These are phyloP conservation scores for Skeletonema marinoi DNA, from an alignment of 108 stramenopile genomes.

Conservation along the genomic window DNA sequence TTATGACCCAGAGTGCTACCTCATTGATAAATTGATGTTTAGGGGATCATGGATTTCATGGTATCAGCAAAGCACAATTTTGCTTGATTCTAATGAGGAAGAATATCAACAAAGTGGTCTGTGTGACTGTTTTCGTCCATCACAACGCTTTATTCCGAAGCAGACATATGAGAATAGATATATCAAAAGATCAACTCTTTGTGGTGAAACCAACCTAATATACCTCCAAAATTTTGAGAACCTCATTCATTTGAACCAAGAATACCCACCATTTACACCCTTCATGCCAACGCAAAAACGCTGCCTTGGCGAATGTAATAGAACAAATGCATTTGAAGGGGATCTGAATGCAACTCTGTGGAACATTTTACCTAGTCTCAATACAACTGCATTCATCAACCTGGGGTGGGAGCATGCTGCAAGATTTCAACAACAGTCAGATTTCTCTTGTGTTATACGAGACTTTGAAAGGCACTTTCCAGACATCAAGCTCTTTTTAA, in stretches of 20 bases:
- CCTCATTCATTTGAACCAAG: not conserved
- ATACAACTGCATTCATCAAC: slow-evolving; percentile 9
- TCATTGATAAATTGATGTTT: not conserved
- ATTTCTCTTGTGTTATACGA: not conserved
- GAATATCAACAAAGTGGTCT: not conserved
- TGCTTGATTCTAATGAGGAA: not conserved
- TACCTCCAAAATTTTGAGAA: slow-evolving; percentile 7
- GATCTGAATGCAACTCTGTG: slow-evolving; percentile 15
- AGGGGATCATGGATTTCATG: not conserved
- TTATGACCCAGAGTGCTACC: not conserved
- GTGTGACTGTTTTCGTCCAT: slow-evolving; percentile 6
- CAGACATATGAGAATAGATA: slow-evolving; percentile 12
- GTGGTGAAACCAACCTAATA: slow-evolving; percentile 18
- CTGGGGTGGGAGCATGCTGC: slow-evolving; percentile 9
- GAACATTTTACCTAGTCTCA: slow-evolving; percentile 3
- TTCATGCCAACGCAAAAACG: not conserved
- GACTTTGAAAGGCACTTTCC: not conserved
- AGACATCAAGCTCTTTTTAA: not conserved
- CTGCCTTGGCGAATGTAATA: too few relatives aligned
- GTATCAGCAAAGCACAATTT: not conserved
- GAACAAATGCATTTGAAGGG: not conserved
- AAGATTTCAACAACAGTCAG: not conserved
- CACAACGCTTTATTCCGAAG: not conserved
- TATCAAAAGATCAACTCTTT: slow-evolving; percentile 6
- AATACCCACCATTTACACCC: slow-evolving; percentile 1